Evolutionary conservation across 306 rosid genomes (phyloP).

Genomic region (Castanea mollissima): DNA sequence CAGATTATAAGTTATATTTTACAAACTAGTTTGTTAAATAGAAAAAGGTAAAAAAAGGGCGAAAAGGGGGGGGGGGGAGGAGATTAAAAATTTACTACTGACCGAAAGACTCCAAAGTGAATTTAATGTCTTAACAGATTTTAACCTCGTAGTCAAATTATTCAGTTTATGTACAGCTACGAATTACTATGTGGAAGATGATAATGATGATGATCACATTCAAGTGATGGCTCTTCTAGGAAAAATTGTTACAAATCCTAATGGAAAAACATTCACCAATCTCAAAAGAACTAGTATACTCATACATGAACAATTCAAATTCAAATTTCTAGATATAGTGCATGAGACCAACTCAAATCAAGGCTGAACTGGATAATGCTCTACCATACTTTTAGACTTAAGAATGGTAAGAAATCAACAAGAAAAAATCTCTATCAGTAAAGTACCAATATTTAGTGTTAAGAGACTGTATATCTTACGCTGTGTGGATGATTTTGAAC

Average conservation of each 20-base stretch:
- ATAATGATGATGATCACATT: neutral
- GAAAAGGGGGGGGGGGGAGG: neutral
- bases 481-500: constrained; percentile 68
- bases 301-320: neutral
- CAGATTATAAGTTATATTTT: neutral
- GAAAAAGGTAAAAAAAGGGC: no score
- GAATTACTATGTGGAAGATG: neutral
- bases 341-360: neutral
- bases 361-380: neutral
- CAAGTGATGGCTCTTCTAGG: neutral
- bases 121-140: neutral
- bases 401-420: neutral
- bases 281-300: neutral
- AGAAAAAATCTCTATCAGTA: neutral
- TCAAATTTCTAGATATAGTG: neutral
- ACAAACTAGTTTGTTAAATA: neutral
- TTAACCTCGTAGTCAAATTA: neutral
- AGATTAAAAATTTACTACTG: neutral
- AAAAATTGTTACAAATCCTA: neutral
- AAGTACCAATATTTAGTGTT: constrained; percentile 7
- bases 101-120: neutral
- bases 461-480: constrained; percentile 42
- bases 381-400: neutral
- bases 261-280: neutral
- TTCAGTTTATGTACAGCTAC: neutral